Percentiles rank a stretch among this genome's conserved stretches.
phyloP scores from a whole-genome alignment of 768 basidiomycete genomes.

The Russula emetica region DNA sequence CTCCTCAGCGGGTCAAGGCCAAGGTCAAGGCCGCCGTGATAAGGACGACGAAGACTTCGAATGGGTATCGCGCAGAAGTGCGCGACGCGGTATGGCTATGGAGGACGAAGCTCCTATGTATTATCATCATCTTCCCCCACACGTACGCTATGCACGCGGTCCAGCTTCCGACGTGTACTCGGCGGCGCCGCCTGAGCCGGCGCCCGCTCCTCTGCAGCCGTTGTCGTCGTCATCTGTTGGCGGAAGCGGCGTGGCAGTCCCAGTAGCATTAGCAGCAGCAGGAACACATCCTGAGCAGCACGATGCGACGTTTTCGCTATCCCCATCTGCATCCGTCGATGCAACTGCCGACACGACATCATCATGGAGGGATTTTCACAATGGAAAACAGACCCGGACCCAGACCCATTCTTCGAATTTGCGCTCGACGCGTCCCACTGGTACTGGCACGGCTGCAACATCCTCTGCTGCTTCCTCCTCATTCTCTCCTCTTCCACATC shows the following conservation, averaged over 20 bases:
- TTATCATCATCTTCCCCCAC: slow-evolving; percentile 70
- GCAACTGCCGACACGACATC: slow-evolving; percentile 36
- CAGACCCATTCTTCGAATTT: neutral
- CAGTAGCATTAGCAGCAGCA: neutral
- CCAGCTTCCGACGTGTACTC: slow-evolving; percentile 53
- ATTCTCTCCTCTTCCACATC: neutral
- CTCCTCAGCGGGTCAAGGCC: slow-evolving; percentile 34
- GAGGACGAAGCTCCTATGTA: slow-evolving; percentile 52
- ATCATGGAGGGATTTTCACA: slow-evolving; percentile 35
- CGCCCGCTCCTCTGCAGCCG: slow-evolving; percentile 46
- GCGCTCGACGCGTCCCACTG: neutral
- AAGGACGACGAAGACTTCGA: slow-evolving; percentile 82
- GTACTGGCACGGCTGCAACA: neutral
- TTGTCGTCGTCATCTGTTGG: neutral
- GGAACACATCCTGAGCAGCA: slow-evolving; percentile 31
- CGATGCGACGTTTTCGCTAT: slow-evolving; percentile 30
- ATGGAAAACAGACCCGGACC: neutral
- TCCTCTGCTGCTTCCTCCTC: neutral
- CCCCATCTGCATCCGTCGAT: slow-evolving; percentile 17
- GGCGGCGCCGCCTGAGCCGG: slow-evolving; percentile 19
- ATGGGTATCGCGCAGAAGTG: slow-evolving; percentile 70
- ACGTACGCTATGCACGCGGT: slow-evolving; percentile 60
- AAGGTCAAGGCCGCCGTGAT: neutral
- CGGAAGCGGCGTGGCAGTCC: neutral
- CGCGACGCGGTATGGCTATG: slow-evolving; percentile 50